These are phyloP conservation scores for Earliella scabrosa DNA, from an alignment of 1,284 basidiomycete genomes.

Conservation along the genomic window DNA sequence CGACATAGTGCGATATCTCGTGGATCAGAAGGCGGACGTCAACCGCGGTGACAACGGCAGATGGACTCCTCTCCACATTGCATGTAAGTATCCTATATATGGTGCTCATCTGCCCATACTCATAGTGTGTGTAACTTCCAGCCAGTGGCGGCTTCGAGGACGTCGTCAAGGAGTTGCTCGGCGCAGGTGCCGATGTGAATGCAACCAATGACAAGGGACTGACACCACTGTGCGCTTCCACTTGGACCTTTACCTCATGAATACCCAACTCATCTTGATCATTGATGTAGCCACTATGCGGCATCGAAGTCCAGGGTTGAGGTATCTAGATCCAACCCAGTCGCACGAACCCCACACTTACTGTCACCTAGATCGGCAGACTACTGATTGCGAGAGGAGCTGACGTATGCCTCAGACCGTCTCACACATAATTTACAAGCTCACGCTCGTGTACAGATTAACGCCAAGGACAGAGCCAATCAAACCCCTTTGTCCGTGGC, in stretches of 20 bases:
- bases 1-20: conserved; percentile 73
- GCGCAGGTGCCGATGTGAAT: conserved; percentile 85
- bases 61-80: conserved; percentile 90
- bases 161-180: conserved; percentile 79
- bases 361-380: conserved; percentile 77
- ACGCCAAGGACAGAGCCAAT: conserved; percentile 88
- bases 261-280: no score
- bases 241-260: not conserved
- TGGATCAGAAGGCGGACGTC: conserved; percentile 75
- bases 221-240: conserved; percentile 76
- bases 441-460: conserved; percentile 65
- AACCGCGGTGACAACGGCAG: conserved; percentile 75
- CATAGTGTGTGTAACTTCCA: conserved; percentile 35
- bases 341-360: conserved; percentile 5
- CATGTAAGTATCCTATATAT: conserved; percentile 53
- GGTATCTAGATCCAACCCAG: conserved; percentile 46
- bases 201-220: conserved; percentile 86
- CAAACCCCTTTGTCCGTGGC: conserved; percentile 82
- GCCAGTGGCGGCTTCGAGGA: conserved; percentile 84
- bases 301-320: conserved; percentile 91
- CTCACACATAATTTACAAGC: no score
- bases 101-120: not conserved
- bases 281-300: conserved; percentile 79
- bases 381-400: conserved; percentile 85
- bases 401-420: no score